Percentiles rank a stretch among this genome's conserved stretches.
phyloP scores from a whole-genome alignment of 2,329 filamentous ascomycete genomes.

The Apiospora pterosperma region DNA sequence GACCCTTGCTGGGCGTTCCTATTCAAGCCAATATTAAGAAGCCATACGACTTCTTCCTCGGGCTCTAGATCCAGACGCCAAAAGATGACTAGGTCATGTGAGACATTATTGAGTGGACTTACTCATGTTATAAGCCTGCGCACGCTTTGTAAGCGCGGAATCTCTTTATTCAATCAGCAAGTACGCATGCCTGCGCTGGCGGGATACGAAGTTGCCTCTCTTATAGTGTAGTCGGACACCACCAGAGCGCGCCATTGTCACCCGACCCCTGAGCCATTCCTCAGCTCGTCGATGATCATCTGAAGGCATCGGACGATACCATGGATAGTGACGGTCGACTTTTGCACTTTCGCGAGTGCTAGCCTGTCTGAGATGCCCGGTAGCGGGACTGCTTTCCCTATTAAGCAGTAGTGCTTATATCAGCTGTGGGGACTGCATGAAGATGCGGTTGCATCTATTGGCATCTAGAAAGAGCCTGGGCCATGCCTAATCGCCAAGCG shows the following conservation, averaged over 20 bases:
- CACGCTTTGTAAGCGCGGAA: neutral
- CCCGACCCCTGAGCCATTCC: neutral
- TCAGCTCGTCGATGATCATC: neutral
- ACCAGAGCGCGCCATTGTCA: neutral
- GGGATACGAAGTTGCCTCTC: neutral
- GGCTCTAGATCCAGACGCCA: neutral
- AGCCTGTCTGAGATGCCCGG: neutral
- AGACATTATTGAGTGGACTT: neutral
- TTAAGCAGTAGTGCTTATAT: neutral
- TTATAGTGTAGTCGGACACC: neutral
- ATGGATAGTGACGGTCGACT: neutral
- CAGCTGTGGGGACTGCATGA: neutral
- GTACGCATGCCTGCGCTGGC: neutral
- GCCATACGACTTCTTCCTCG: too few relatives aligned
- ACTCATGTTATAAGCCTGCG: neutral
- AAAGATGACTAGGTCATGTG: neutral
- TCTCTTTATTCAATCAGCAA: neutral
- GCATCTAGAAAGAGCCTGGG: too few relatives aligned
- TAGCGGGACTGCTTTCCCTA: neutral
- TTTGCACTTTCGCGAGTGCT: neutral
- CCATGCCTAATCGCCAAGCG: too few relatives aligned
- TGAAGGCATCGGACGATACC: neutral
- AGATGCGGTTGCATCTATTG: neutral
- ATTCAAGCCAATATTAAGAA: too few relatives aligned
- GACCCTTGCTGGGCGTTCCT: too few relatives aligned